These are phyloP conservation scores for Chenopodium formosanum DNA, from an alignment of 148 eudicot species.

Conservation along the genomic window DNA sequence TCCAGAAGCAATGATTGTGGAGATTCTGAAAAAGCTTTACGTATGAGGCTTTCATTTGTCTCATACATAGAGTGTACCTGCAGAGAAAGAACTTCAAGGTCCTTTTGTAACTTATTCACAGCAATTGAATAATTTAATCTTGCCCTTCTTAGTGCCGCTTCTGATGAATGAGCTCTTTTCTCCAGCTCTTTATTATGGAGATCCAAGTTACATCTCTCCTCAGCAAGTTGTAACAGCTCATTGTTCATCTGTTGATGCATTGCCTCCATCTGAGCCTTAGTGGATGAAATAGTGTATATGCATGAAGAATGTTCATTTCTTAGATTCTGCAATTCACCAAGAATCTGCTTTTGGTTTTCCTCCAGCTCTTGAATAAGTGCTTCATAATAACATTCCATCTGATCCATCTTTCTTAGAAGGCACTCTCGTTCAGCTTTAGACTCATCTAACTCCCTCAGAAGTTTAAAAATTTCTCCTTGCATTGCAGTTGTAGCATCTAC, in stretches of 20 bases:
- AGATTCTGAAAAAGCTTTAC: conserved; percentile 65
- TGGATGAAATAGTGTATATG: conserved; percentile 62
- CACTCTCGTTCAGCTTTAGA: conserved; percentile 68
- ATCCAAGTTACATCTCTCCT: conserved; percentile 62
- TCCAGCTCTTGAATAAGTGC: conserved; percentile 94
- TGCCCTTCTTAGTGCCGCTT: conserved; percentile 77
- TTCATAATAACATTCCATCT: conserved; percentile 97
- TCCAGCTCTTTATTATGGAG: conserved; percentile 74
- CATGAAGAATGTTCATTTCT: conserved; percentile 85
- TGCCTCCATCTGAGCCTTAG: conserved; percentile 69
- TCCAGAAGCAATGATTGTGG: conserved; percentile 37
- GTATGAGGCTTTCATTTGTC: conserved; percentile 77
- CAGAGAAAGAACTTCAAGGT: conserved; percentile 82
- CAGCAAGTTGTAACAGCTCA: conserved; percentile 55
- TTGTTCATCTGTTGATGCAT: conserved; percentile 69
- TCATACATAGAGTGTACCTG: conserved; percentile 91
- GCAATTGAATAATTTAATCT: conserved; percentile 89
- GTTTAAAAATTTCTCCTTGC: conserved; percentile 65
- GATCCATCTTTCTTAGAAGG: conserved; percentile 74
- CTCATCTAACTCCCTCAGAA: conserved; percentile 76
- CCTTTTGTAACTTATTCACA: conserved; percentile 87
- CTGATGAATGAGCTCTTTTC: conserved; percentile 72
- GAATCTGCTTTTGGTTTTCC: conserved; percentile 85
- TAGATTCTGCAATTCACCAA: conserved; percentile 80
- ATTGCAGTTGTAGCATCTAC: conserved; percentile 51